Conservation (phyloP, 1,139 yeast genomes). For the Scheffersomyces parashehatae region DNA sequence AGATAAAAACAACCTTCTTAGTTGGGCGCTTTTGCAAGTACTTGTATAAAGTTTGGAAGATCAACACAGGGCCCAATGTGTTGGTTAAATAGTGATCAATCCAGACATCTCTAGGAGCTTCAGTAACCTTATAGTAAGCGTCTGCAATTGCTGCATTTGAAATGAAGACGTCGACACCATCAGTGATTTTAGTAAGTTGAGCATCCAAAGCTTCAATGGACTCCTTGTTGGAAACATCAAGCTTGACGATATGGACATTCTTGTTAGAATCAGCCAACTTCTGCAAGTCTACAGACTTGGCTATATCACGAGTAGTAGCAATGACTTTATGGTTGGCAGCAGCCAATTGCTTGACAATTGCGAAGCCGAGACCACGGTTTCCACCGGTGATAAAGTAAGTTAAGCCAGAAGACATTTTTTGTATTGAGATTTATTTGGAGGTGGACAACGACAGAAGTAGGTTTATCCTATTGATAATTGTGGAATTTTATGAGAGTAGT, state of each 20-base stretch:
- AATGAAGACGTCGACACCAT: constrained; percentile 4
- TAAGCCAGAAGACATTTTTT: neutral
- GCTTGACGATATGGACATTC: constrained; percentile 5
- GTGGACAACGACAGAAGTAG: no score
- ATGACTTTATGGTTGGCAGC: constrained; percentile 21
- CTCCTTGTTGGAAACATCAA: constrained; percentile 4
- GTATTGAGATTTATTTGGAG: neutral
- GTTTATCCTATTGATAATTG: no score
- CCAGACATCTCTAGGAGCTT: constrained; percentile 1
- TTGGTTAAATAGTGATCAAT: constrained; percentile 2
- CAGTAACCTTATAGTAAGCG: neutral
- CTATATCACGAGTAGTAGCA: constrained; percentile 14
- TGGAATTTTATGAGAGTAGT: no score
- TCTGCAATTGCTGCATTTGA: constrained; percentile 4
- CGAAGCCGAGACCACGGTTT: constrained; percentile 33
- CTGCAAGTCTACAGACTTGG: constrained; percentile 12
- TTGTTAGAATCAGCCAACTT: constrained; percentile 8
- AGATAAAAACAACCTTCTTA: constrained; percentile 4
- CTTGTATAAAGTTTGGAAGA: constrained; percentile 2
- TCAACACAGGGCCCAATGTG: constrained; percentile 3
- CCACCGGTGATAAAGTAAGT: constrained; percentile 25
- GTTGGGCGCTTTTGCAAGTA: constrained; percentile 5
- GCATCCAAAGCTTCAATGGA: constrained; percentile 23
- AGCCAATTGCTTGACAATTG: constrained; percentile 18
- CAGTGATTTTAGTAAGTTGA: constrained; percentile 1